Percentiles rank a stretch among this genome's conserved stretches.
phyloP scores from a whole-genome alignment of 768 basidiomycete genomes.

The Boletus vermiculosoides region DNA sequence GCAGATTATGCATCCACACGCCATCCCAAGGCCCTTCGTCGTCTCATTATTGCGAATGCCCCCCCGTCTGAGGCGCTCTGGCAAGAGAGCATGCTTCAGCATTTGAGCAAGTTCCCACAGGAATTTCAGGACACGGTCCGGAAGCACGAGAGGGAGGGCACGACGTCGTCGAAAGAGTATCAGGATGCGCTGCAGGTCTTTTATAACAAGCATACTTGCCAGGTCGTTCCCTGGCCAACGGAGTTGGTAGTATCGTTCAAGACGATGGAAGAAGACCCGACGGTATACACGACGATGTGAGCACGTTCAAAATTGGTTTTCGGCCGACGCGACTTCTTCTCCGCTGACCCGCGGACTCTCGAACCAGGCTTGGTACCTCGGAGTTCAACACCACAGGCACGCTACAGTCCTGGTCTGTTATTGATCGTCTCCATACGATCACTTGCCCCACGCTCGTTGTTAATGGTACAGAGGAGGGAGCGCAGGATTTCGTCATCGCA shows the following conservation, averaged over 20 bases:
- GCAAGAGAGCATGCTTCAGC: constrained; percentile 17
- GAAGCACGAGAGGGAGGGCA: constrained; percentile 34
- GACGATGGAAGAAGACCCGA: constrained; percentile 28
- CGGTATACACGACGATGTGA: constrained; percentile 36
- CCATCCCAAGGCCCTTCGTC: constrained; percentile 39
- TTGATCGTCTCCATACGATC: constrained; percentile 42
- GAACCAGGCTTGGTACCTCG: constrained; percentile 14
- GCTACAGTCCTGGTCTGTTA: constrained; percentile 45
- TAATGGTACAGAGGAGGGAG: constrained; percentile 37
- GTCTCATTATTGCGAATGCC: constrained; percentile 32
- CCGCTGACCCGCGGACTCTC: background rate
- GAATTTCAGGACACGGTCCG: constrained; percentile 25
- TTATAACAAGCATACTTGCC: constrained; percentile 33
- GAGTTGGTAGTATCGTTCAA: constrained; percentile 27
- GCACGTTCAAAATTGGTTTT: background rate
- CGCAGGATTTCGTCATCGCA: constrained; percentile 31
- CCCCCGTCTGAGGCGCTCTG: constrained; percentile 31
- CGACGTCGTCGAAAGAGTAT: constrained; percentile 32
- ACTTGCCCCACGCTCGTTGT: constrained; percentile 37
- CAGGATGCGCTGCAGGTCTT: constrained; percentile 28
- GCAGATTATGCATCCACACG: constrained; percentile 37
- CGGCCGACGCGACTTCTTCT: background rate
- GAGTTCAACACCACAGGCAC: constrained; percentile 39
- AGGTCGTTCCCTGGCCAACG: constrained; percentile 32
- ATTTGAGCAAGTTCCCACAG: constrained; percentile 27